These are phyloP conservation scores for Sclerotiophoma versabilis DNA, from an alignment of 2,329 filamentous ascomycete species.

Conservation along the genomic window DNA sequence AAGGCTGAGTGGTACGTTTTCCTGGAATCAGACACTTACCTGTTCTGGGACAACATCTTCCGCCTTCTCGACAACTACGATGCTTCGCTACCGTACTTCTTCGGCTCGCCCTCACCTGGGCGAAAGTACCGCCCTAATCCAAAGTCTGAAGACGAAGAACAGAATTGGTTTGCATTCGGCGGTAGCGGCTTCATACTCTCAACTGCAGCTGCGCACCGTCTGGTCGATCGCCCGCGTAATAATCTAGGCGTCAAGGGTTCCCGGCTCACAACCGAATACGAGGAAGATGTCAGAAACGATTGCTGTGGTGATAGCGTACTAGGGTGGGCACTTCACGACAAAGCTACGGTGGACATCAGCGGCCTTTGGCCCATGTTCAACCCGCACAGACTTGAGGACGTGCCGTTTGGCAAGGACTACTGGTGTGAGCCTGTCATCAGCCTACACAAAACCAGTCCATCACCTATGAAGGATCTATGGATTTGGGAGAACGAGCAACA, in stretches of 20 bases:
- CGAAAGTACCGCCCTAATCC: constrained; percentile 22
- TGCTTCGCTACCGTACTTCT: constrained; percentile 36
- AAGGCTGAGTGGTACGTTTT: constrained; percentile 31
- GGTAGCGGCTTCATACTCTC: constrained; percentile 49
- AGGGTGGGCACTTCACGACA: constrained; percentile 31
- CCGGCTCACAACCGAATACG: constrained; percentile 19
- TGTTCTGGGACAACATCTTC: constrained; percentile 39
- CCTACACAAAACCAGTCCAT: constrained; percentile 39
- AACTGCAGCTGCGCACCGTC: constrained; percentile 56
- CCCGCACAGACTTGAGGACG: constrained; percentile 42
- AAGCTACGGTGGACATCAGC: constrained; percentile 26
- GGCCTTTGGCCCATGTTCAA: constrained; percentile 51
- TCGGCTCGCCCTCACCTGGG: constrained; percentile 37
- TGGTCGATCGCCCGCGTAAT: constrained; percentile 46
- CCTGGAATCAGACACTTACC: constrained; percentile 30
- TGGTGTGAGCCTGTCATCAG: constrained; percentile 50
- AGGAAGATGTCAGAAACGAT: constrained; percentile 40
- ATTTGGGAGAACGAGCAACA: constrained; percentile 46
- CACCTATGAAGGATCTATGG: constrained; percentile 55
- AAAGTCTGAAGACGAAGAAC: constrained; percentile 44
- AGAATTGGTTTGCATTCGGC: constrained; percentile 47
- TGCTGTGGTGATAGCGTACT: constrained; percentile 45
- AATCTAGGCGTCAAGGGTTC: constrained; percentile 21
- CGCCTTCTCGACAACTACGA: constrained; percentile 43
- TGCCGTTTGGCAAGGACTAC: constrained; percentile 41